These are phyloP conservation scores for Saturnispora serradocipensis DNA, from an alignment of 805 yeast genomes.

Conservation along the genomic window DNA sequence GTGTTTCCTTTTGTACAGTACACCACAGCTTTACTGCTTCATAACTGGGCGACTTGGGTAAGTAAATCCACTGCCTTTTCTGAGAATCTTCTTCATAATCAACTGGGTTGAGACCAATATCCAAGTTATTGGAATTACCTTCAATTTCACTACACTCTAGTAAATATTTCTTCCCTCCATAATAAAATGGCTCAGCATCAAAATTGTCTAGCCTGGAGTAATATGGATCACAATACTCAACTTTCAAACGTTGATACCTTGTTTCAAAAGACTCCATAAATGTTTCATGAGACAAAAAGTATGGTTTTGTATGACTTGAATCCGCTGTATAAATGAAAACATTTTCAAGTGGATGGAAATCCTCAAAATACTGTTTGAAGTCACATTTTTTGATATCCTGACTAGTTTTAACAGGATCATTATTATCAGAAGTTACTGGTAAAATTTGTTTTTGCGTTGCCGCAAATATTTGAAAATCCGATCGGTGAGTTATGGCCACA, in stretches of 20 bases:
- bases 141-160: constrained; percentile 33
- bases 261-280: constrained; percentile 30
- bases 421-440: not conserved
- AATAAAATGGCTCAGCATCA: constrained; percentile 44
- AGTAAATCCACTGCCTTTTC: constrained; percentile 9
- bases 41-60: constrained; percentile 39
- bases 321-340: not conserved
- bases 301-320: constrained; percentile 12
- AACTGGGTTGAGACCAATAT: not conserved
- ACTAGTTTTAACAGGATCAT: not conserved
- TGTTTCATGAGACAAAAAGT: constrained; percentile 8
- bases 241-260: constrained; percentile 36
- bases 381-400: not conserved
- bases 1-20: constrained; percentile 7
- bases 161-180: constrained; percentile 57
- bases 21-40: constrained; percentile 31
- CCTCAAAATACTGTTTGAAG: not conserved
- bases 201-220: constrained; percentile 47
- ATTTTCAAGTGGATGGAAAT: not conserved
- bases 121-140: constrained; percentile 8
- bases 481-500: not conserved
- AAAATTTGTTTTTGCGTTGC: not conserved
- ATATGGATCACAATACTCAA: constrained; percentile 54
- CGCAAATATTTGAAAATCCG: constrained; percentile 3
- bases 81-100: not conserved